phyloP scores from a whole-genome alignment of 352 stramenopile species.

The Phytopythium oedochilum region DNA sequence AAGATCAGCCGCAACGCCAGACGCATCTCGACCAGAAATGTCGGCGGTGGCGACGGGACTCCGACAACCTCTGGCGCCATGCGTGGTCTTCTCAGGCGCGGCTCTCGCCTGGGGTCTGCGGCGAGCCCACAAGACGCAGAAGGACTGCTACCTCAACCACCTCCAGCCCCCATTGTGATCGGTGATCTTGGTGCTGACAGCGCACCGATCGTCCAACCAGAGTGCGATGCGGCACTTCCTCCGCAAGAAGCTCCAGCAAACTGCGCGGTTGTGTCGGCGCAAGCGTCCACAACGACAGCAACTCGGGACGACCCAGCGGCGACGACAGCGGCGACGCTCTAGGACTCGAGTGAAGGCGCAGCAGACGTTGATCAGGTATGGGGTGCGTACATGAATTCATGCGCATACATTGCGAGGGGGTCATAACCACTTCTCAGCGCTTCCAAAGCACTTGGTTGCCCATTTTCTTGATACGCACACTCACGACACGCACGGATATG shows the following conservation, averaged over 20 bases:
- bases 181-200: background rate
- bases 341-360: background rate
- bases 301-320: no score
- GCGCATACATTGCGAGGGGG: background rate
- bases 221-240: no score
- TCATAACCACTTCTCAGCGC: background rate
- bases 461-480: constrained; percentile 1
- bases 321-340: background rate
- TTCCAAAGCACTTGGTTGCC: background rate
- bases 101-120: constrained; percentile 37
- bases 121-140: no score
- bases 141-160: no score
- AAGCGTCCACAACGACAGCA: background rate
- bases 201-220: no score
- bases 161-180: no score
- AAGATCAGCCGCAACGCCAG: constrained; percentile 72
- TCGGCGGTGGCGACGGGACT: background rate
- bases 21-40: constrained; percentile 42
- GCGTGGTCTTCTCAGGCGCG: constrained; percentile 51
- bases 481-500: background rate
- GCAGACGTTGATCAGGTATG: no score
- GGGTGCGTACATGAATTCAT: background rate
- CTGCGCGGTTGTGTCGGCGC: background rate
- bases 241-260: no score
- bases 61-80: constrained; percentile 28